Evolutionary conservation across 176 grass and related monocot genomes (phyloP).

Genomic region (Triticum aestivum): IWGSC_CS_RefSeq_v2.1 NC_057796.1:230504173-230504672

Average conservation of each 20-base stretch:
- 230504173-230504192: background rate
- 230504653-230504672: conserved; percentile 96
- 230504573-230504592: background rate
- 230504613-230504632: conserved; percentile 1
- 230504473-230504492: background rate
- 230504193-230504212: background rate
- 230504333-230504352: background rate
- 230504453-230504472: background rate
- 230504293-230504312: background rate
- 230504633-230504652: conserved; percentile 41
- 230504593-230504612: conserved; percentile 23
- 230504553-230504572: conserved; percentile 24
- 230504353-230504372: background rate
- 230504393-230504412: background rate
- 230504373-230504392: background rate
- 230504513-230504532: conserved; percentile 3
- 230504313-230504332: background rate
- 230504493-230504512: background rate
- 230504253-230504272: conserved; percentile 4
- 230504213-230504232: conserved; percentile 5
- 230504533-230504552: background rate
- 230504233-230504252: background rate
- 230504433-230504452: background rate
- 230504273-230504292: conserved; percentile 12
- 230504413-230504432: background rate